Base-by-base conservation (phyloP, 306 rosid genomes). In the Adenanthera pavonina region DNA sequence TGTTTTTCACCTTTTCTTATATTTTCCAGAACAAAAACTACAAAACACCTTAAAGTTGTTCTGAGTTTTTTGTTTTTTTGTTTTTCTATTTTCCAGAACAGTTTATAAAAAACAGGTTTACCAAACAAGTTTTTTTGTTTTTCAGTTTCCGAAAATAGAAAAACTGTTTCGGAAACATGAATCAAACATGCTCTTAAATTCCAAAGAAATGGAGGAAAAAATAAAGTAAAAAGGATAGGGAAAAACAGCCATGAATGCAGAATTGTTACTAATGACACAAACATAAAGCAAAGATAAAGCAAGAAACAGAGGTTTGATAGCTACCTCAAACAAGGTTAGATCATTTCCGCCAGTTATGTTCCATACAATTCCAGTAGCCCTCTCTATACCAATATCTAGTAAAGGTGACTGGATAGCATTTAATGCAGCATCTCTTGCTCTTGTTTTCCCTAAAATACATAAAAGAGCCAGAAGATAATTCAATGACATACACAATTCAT, bases 321-420 rank as follows among this genome's bases (percentile, higher is more conserved):
- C 74, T 81, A 96, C 99, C 99, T 96, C 99, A 76, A 82, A 91
- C 82, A 93, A 84, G 86, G 99, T 96, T 86, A 96, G 84, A 89
- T 96, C 99, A 85, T 84, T 92, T 83, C 99, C 99, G 54, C 99
- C 99, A 38, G 99, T 96, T 77, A 96, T 96, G 83, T 93, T 96
- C 99, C 99, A 96, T n/a, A 96, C 99, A 80, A 96, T 96, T 84
- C 99, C 99, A 84, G 99, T 96, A 35, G 99, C 99, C 81, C 99
- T 92, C 88, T 96, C 99, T 75, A 96, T 96, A 75, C 97, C 99
- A 57, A 96, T 96, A 91, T 93, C 99, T 51, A 96, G 91, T 71
- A 96, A 87, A 81, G 97, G 98, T 49, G 99, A 96, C 64, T 96
- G 99, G 79, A 96, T 96, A 85, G 99, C 99, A 82, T 96, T 96